Percentiles rank a stretch among this genome's conserved stretches.
phyloP scores from a whole-genome alignment of 2,329 filamentous ascomycete genomes.

The Aspergillus sp. region DNA sequence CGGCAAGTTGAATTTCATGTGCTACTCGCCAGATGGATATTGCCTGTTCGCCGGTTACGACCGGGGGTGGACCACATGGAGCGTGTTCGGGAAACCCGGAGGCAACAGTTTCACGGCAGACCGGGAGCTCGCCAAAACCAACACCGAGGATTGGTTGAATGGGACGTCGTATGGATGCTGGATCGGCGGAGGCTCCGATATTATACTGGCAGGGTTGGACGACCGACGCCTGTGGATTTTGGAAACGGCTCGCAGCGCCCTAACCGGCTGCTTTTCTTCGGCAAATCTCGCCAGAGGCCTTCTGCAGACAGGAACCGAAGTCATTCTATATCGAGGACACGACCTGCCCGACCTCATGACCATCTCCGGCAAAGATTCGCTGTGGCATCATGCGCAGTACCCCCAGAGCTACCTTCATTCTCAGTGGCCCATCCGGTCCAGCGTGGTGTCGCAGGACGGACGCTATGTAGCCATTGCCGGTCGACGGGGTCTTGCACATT shows the following conservation, averaged over 20 bases:
- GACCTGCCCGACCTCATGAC: conserved; percentile 87
- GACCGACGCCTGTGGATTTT: conserved; percentile 82
- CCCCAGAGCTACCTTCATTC: conserved; percentile 81
- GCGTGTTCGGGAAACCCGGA: conserved; percentile 89
- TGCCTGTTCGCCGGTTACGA: conserved; percentile 93
- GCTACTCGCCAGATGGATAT: conserved; percentile 93
- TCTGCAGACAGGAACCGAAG: conserved; percentile 80
- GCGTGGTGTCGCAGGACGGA: conserved; percentile 86
- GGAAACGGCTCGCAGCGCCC: conserved; percentile 92
- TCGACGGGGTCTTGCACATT: conserved; percentile 85
- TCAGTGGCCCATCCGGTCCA: conserved; percentile 89
- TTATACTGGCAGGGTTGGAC: conserved; percentile 69
- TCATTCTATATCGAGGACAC: conserved; percentile 92
- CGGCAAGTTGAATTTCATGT: conserved; percentile 71
- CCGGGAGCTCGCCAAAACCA: conserved; percentile 59
- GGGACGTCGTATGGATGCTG: conserved; percentile 77
- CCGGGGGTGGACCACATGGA: conserved; percentile 93
- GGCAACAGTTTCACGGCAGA: conserved; percentile 80
- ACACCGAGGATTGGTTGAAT: conserved; percentile 80
- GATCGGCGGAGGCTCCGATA: conserved; percentile 83
- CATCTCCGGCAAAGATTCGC: conserved; percentile 83
- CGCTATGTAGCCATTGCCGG: conserved; percentile 97
- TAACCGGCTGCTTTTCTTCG: conserved; percentile 85
- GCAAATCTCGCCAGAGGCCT: conserved; percentile 88
- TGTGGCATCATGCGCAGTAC: conserved; percentile 93